Evolutionary conservation across 371 early-diverging fungal species (phyloP).

Genomic region (Rhizopus stolonifer): DNA sequence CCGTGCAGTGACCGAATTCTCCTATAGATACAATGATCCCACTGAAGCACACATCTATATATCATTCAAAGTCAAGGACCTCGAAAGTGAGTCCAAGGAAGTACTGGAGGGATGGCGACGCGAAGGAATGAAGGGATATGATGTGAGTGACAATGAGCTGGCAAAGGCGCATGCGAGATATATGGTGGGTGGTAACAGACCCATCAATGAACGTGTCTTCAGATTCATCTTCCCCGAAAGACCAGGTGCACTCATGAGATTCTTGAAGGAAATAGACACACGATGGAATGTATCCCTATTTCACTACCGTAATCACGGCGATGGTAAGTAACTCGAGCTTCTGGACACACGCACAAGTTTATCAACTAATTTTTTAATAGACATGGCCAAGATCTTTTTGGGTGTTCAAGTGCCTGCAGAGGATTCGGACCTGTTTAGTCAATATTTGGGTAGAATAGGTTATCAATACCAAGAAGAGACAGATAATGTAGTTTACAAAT

Average conservation of each 20-base stretch:
- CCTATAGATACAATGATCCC: constrained; percentile 86
- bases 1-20: constrained; percentile 86
- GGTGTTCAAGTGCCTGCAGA: constrained; percentile 89
- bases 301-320: constrained; percentile 95
- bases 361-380: constrained; percentile 48
- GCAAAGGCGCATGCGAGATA: constrained; percentile 94
- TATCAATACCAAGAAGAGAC: constrained; percentile 91
- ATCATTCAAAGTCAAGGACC: constrained; percentile 73
- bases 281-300: constrained; percentile 93
- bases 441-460: constrained; percentile 69
- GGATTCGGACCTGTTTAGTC: constrained; percentile 59
- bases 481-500: constrained; percentile 79
- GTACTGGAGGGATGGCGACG: constrained; percentile 60
- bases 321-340: constrained; percentile 66
- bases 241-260: constrained; percentile 87
- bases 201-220: constrained; percentile 84
- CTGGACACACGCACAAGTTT: no score
- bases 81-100: constrained; percentile 64
- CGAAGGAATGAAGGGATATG: constrained; percentile 69
- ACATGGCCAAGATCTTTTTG: constrained; percentile 89
- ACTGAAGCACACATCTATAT: constrained; percentile 83
- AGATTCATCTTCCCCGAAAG: constrained; percentile 95
- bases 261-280: constrained; percentile 72
- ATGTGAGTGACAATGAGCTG: constrained; percentile 89
- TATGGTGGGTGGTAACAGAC: constrained; percentile 81